phyloP scores from a whole-genome alignment of 768 basidiomycete species.

The Mycena vitilis region DNA sequence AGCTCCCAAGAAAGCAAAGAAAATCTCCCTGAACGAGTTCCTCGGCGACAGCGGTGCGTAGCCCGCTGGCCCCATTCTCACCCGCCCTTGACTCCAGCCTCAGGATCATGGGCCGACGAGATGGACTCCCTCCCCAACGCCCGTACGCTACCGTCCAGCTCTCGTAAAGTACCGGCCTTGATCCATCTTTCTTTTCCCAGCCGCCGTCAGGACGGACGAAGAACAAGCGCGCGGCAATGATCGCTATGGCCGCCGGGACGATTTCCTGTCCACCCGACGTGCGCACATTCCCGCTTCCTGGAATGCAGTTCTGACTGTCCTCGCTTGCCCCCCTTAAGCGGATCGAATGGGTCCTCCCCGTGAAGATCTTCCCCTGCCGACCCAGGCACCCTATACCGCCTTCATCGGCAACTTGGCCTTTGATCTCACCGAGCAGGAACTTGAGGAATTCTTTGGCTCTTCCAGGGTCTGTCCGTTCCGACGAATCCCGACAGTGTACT shows the following conservation, averaged over 20 bases:
- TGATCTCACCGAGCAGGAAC: constrained; percentile 86
- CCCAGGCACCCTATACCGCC: constrained; percentile 94
- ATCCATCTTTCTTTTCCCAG: constrained; percentile 50
- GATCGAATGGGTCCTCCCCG: constrained; percentile 74
- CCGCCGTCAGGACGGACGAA: constrained; percentile 77
- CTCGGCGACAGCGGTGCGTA: constrained; percentile 85
- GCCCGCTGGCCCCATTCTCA: constrained; percentile 35
- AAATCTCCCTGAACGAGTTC: constrained; percentile 94
- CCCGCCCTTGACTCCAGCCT: constrained; percentile 57
- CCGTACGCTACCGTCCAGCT: constrained; percentile 68
- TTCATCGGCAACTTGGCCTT: constrained; percentile 97
- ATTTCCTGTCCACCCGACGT: constrained; percentile 74
- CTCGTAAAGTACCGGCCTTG: constrained; percentile 20
- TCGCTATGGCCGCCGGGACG: constrained; percentile 70
- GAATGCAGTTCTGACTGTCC: constrained; percentile 23
- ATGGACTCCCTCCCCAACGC: constrained; percentile 94
- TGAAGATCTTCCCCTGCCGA: constrained; percentile 96
- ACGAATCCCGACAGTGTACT: not conserved
- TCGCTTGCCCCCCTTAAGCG: constrained; percentile 46
- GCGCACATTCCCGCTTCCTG: constrained; percentile 42
- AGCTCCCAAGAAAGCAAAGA: constrained; percentile 95
- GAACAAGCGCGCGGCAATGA: constrained; percentile 66
- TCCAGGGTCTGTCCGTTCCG: constrained; percentile 58
- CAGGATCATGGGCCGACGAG: constrained; percentile 99
- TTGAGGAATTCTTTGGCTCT: constrained; percentile 83